Percentiles rank a stretch among this genome's conserved stretches.
These are phyloP conservation scores for Fusarium beomiforme DNA, from an alignment of 2,329 filamentous ascomycete genomes.

Conservation along the genomic window DNA sequence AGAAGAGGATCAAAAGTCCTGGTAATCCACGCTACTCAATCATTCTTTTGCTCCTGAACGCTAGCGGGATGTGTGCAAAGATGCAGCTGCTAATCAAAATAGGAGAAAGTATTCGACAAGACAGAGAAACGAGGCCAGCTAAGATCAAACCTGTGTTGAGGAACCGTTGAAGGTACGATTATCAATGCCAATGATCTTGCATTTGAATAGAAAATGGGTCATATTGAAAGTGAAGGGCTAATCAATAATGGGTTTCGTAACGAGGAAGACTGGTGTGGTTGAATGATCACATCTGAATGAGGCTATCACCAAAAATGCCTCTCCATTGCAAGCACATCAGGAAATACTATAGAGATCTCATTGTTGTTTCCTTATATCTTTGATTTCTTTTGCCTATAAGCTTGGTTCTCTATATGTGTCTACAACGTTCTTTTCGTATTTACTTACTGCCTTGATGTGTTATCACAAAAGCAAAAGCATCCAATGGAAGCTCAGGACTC, in stretches of 20 bases:
- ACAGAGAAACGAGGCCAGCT: not conserved
- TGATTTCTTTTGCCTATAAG: not conserved
- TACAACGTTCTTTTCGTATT: not conserved
- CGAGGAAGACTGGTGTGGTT: too few relatives aligned
- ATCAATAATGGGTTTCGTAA: too few relatives aligned
- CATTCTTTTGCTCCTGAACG: not conserved
- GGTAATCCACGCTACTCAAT: not conserved
- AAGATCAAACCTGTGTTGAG: not conserved
- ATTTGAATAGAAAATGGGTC: too few relatives aligned
- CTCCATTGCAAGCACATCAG: not conserved
- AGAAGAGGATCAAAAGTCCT: not conserved
- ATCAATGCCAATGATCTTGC: not conserved
- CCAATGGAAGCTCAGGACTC: not conserved
- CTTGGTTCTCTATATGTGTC: not conserved
- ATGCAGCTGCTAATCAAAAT: not conserved
- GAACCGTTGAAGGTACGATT: not conserved
- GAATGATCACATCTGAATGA: too few relatives aligned
- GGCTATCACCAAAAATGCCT: not conserved
- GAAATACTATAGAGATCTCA: not conserved
- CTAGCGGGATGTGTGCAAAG: not conserved
- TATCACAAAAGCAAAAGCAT: not conserved
- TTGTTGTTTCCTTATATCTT: not conserved
- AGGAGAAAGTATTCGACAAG: not conserved
- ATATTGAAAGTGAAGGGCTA: not conserved
- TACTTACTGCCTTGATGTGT: not conserved